Evolutionary conservation across 371 early-diverging fungal species (phyloP), one percentile per base, ranked within the genome.

Genomic region (Haplosporangium sp.): DNA sequence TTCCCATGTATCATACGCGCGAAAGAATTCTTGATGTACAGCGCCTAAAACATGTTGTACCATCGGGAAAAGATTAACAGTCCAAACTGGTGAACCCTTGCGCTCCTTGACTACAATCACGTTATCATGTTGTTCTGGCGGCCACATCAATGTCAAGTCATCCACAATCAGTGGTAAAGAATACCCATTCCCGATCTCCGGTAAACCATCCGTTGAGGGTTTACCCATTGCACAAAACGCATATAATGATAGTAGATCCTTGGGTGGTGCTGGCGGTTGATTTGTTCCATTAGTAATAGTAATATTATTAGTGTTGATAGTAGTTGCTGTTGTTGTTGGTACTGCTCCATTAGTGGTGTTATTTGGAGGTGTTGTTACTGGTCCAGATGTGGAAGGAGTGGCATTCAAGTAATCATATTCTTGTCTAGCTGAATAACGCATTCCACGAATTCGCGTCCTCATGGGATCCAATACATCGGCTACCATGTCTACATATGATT

Each of bases 71-170:
- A 94, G 69, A 20, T 88, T 85, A 7, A 94, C 94, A 55, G 89
- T 89, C 94, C 94, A 94, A 5, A 91, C 87, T 4, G 82, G 67
- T 0, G 86, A 82, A 37, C 84, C 84, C 19, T 68, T 68, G 62
- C 85, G 87, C 42, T 89, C 87, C 63, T 87, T 88, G 57, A 94
- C 93, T 58, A 92, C 93, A 67, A 94, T 92, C 61, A 94, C 91
- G 69, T 93, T 92, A 64, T 93, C 93, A 53, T 91, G 93, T 65
- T 94, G 95, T 13, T 93, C 92, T 11, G 74, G 39, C 7, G 92
- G 92, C 95, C 95, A 94, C 91, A 92, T 92, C 9, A 86, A 84
- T 8, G 88, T 90, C 78, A 91, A 89, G 69, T 94, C 95, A 66
- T 94, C 95, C 20, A 94, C 65, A 57, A 93, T 91, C 3, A 94